Percentiles rank a stretch among this genome's conserved stretches.
phyloP scores from a whole-genome alignment of 345 rosid species.

The Citrus inodora region DNA sequence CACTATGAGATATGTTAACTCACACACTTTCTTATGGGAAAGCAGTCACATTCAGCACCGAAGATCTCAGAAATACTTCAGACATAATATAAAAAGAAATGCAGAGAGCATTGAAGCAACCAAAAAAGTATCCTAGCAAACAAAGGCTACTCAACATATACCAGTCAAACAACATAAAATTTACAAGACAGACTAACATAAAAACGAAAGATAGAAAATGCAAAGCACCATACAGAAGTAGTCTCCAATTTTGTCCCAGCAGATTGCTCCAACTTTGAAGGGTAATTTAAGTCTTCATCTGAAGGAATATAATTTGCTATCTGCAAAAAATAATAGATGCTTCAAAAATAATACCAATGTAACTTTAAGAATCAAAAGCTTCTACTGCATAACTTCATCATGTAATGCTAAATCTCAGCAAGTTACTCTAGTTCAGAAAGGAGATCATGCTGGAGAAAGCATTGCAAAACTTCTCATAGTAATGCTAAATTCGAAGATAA shows the following conservation, averaged over 20 bases:
- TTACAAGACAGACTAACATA: not conserved
- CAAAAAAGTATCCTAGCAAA: not conserved
- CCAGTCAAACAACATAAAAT: not conserved
- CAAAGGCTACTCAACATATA: not conserved
- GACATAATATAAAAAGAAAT: not conserved
- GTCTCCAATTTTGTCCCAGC: conserved; percentile 46
- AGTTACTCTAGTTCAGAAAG: not conserved
- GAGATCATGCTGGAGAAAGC: not conserved
- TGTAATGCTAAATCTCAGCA: not conserved
- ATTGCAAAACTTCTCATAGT: not conserved
- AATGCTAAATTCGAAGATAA: not conserved
- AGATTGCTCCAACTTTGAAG: conserved; percentile 77
- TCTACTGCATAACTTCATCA: not conserved
- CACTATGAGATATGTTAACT: not conserved
- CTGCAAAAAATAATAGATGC: conserved; percentile 39
- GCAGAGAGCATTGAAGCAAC: conserved; percentile 1
- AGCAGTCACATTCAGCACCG: not conserved
- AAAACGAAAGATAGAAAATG: not conserved
- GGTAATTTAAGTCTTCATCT: conserved; percentile 84
- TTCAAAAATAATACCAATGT: not conserved
- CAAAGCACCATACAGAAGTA: conserved; percentile 32
- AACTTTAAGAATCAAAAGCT: not conserved
- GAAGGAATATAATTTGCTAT: conserved; percentile 82
- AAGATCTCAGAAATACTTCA: not conserved
- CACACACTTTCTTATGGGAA: not conserved